Percentiles rank a stretch among this genome's conserved stretches.
Evolutionary conservation across 148 eudicot genomes (phyloP).

Genomic region (Vaccinium corymbosum): DNA sequence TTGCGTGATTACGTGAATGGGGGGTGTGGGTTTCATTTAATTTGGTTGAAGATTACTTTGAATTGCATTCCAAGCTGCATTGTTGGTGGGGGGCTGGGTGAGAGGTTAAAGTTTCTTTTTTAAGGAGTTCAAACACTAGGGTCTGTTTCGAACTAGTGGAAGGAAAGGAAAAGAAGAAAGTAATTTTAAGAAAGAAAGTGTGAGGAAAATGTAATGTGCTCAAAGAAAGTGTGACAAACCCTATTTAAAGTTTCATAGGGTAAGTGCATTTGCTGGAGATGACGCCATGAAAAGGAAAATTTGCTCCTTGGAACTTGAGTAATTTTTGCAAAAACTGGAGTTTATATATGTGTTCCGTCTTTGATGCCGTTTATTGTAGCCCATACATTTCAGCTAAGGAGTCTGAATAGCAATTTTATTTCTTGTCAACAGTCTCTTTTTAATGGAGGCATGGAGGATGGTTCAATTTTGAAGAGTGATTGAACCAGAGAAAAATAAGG

Average conservation of each 20-base stretch:
- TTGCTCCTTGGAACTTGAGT: not conserved
- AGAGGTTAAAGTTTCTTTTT: not conserved
- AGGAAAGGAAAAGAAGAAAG: too few relatives aligned
- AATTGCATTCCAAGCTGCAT: not conserved
- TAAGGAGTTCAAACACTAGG: not conserved
- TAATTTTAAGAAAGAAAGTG: too few relatives aligned
- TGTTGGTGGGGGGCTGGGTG: not conserved
- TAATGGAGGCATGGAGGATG: not conserved
- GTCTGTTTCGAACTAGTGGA: too few relatives aligned
- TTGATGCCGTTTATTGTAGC: not conserved
- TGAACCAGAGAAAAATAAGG: conserved; percentile 40
- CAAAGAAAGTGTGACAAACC: too few relatives aligned
- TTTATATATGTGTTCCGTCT: not conserved
- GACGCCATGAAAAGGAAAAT: not conserved
- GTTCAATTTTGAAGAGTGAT: conserved; percentile 26
- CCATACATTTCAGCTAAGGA: not conserved
- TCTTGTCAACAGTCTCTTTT: not conserved
- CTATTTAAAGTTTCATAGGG: not conserved
- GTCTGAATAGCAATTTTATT: not conserved
- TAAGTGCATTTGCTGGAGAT: not conserved
- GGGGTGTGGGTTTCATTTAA: not conserved
- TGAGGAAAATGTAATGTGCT: too few relatives aligned
- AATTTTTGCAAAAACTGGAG: not conserved
- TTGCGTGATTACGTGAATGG: not conserved
- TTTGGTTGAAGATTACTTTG: not conserved